Percentiles rank a stretch among this genome's conserved stretches.
These are phyloP conservation scores for Podospora pseudocomata DNA, from an alignment of 495 filamentous ascomycete genomes.

Conservation along the genomic window DNA sequence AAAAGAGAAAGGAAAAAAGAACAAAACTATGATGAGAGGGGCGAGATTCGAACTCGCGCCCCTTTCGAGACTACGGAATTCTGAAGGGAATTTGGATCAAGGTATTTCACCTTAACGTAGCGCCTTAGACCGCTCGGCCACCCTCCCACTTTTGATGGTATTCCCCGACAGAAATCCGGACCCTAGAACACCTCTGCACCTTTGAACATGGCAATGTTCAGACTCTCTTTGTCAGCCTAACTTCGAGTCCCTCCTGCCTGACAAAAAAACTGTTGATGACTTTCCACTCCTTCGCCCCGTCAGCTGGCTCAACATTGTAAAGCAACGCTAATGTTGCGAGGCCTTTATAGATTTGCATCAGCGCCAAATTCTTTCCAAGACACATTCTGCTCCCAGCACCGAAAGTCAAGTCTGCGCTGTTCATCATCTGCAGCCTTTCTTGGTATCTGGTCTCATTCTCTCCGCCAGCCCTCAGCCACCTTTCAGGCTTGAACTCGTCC, in stretches of 20 bases:
- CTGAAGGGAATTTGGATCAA: too few species aligned
- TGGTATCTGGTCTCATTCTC: constrained; percentile 27
- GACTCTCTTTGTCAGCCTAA: constrained; percentile 14
- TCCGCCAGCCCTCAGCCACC: constrained; percentile 43
- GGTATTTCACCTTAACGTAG: not conserved
- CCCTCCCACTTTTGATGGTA: not conserved
- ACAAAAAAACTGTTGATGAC: constrained; percentile 40
- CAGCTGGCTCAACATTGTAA: constrained; percentile 35
- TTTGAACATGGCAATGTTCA: not conserved
- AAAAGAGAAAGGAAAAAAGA: too few species aligned
- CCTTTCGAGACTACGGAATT: too few species aligned
- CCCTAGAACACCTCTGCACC: not conserved
- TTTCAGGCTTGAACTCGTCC: constrained; percentile 49
- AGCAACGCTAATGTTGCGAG: constrained; percentile 34
- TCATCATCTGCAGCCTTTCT: constrained; percentile 30
- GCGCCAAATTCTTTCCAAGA: constrained; percentile 40
- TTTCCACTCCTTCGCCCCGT: constrained; percentile 36
- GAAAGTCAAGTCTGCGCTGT: constrained; percentile 37
- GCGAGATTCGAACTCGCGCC: too few species aligned
- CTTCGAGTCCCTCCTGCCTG: constrained; percentile 28
- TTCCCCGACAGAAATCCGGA: not conserved
- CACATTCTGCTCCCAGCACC: constrained; percentile 40
- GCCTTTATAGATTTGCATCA: constrained; percentile 45
- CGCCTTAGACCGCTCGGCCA: not conserved
- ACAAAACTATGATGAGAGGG: too few species aligned